Conservation (phyloP, 2,329 filamentous ascomycete species). For the Microcera coccophila region DNA sequence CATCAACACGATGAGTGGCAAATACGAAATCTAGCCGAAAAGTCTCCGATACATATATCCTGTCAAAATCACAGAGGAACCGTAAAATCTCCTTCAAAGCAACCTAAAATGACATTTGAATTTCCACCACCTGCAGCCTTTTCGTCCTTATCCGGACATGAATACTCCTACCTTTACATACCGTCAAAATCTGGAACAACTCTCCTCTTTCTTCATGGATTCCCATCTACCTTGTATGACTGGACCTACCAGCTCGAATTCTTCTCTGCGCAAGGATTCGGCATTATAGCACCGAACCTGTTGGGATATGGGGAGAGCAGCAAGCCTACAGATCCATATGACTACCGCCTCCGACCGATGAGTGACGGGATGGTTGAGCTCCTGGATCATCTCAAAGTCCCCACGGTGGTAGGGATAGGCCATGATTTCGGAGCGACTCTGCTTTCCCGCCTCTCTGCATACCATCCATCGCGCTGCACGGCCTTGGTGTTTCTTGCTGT, state of each 20-base stretch:
- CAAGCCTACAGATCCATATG: constrained; percentile 22
- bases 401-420: constrained; percentile 41
- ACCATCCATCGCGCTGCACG: constrained; percentile 19
- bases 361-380: constrained; percentile 33
- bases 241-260: constrained; percentile 38
- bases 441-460: constrained; percentile 27
- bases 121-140: constrained; percentile 9
- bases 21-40: too few relatives aligned
- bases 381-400: constrained; percentile 28
- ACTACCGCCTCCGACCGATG: constrained; percentile 32
- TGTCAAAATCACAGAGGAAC: too few relatives aligned
- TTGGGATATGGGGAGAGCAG: constrained; percentile 37
- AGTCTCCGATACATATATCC: background rate
- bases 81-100: too few relatives aligned
- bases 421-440: constrained; percentile 36
- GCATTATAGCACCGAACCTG: constrained; percentile 41
- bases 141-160: constrained; percentile 13
- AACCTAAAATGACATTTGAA: too few relatives aligned
- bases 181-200: constrained; percentile 25
- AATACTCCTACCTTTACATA: constrained; percentile 31
- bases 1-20: too few relatives aligned
- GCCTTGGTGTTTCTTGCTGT: constrained; percentile 29
- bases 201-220: constrained; percentile 47
- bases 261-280: constrained; percentile 37
- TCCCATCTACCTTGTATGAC: constrained; percentile 44